A percentile compares a stretch with the other conserved stretches of the same genome.
These are phyloP conservation scores for Cyclotella choctawhatcheeana DNA, from an alignment of 108 stramenopile genomes.

Conservation along the genomic window DNA sequence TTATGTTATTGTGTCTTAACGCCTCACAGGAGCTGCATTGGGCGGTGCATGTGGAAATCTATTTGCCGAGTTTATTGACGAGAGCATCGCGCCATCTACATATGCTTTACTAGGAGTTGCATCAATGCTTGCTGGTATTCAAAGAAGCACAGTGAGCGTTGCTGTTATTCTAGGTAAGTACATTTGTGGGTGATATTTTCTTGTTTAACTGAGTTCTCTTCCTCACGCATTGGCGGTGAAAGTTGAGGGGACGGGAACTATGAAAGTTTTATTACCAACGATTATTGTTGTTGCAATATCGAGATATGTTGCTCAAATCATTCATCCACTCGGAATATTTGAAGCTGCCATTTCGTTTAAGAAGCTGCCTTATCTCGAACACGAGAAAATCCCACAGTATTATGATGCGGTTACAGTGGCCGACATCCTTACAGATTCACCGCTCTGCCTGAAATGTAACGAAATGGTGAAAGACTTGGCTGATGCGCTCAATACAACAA, in stretches of 20 bases:
- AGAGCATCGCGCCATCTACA: conserved; percentile 32
- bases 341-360: background rate
- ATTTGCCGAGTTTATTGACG: conserved; percentile 36
- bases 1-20: too few species aligned
- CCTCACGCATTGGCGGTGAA: too few species aligned
- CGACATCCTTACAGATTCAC: background rate
- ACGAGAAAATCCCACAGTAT: conserved; percentile 1
- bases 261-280: conserved; percentile 60
- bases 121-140: conserved; percentile 65
- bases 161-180: conserved; percentile 67
- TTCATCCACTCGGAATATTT: background rate
- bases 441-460: background rate
- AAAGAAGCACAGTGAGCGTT: conserved; percentile 61
- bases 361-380: conserved; percentile 2
- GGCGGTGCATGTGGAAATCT: conserved; percentile 58
- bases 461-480: background rate
- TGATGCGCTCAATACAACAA: background rate
- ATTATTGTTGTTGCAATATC: conserved; percentile 59
- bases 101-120: conserved; percentile 68
- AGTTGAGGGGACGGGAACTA: conserved; percentile 73
- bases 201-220: too few species aligned
- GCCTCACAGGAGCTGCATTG: too few species aligned
- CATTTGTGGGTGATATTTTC: too few species aligned
- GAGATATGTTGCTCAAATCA: conserved; percentile 36
- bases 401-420: background rate